Evolutionary conservation across 1,139 yeast genomes (phyloP).

Genomic region (Yamadazyma friedrichii): DNA sequence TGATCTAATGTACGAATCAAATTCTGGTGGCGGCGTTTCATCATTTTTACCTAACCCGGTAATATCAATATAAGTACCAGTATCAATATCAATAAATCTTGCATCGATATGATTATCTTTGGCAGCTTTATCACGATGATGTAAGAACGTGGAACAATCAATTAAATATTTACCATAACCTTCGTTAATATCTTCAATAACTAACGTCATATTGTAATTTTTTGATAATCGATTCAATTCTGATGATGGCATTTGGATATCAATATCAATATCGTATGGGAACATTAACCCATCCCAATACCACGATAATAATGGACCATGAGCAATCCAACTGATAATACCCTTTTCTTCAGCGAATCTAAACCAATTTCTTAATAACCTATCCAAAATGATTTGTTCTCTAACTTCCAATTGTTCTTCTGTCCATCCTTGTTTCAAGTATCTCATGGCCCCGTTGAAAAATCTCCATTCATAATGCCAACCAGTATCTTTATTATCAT

Average conservation of each 20-base stretch:
- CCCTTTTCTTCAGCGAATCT: slow-evolving; percentile 31
- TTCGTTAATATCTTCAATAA: slow-evolving; percentile 31
- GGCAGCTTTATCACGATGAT: slow-evolving; percentile 31
- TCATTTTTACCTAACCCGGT: slow-evolving; percentile 45
- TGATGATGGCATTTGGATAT: slow-evolving; percentile 35
- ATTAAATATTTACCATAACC: slow-evolving; percentile 40
- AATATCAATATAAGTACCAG: slow-evolving; percentile 74
- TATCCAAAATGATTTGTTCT: slow-evolving; percentile 8
- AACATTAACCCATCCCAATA: slow-evolving; percentile 38
- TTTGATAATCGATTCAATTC: slow-evolving; percentile 36
- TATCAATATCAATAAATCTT: slow-evolving; percentile 71
- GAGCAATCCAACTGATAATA: slow-evolving; percentile 45
- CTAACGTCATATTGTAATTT: slow-evolving; percentile 36
- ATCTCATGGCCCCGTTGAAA: slow-evolving; percentile 33
- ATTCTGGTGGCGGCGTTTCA: slow-evolving; percentile 28
- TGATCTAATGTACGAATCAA: slow-evolving; percentile 21
- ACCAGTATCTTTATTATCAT: slow-evolving; percentile 31
- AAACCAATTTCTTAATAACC: slow-evolving; percentile 35
- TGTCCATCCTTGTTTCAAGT: slow-evolving; percentile 32
- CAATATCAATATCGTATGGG: slow-evolving; percentile 38
- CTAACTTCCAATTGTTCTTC: slow-evolving; percentile 26
- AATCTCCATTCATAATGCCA: slow-evolving; percentile 43
- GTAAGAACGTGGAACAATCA: slow-evolving; percentile 39
- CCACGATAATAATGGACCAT: slow-evolving; percentile 49
- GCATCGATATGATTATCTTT: slow-evolving; percentile 66